Percentiles rank a stretch among this genome's conserved stretches.
These are phyloP conservation scores for Lichtheimia corymbifera DNA, from an alignment of 371 early-diverging fungal genomes.

Conservation along the genomic window DNA sequence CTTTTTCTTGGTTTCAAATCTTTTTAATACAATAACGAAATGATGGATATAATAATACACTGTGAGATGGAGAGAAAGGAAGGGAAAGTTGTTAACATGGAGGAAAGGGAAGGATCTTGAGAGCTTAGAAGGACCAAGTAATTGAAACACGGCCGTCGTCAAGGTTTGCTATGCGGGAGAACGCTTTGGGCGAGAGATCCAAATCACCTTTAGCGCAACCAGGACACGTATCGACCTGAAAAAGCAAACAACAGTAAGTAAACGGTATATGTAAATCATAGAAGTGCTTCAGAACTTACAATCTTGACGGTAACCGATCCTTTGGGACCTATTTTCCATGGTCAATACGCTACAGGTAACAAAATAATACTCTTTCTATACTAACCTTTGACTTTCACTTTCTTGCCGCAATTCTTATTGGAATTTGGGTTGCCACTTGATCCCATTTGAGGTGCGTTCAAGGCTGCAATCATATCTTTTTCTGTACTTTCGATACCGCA, in stretches of 20 bases:
- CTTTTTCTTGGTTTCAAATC: neutral
- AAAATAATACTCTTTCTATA: too few relatives aligned
- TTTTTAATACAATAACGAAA: too few relatives aligned
- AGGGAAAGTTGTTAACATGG: neutral
- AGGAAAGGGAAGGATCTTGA: slow-evolving; percentile 13
- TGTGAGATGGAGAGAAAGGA: neutral
- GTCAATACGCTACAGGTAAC: too few relatives aligned
- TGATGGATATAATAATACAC: too few relatives aligned
- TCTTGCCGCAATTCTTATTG: slow-evolving; percentile 40
- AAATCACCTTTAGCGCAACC: slow-evolving; percentile 44
- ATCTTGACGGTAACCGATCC: slow-evolving; percentile 38
- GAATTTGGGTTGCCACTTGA: slow-evolving; percentile 32
- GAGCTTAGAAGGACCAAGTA: slow-evolving; percentile 40
- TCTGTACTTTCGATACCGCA: slow-evolving; percentile 28
- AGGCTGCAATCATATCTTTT: slow-evolving; percentile 38
- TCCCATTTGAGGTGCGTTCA: slow-evolving; percentile 52
- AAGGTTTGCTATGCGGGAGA: slow-evolving; percentile 42
- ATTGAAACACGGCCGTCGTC: slow-evolving; percentile 48
- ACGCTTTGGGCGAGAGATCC: slow-evolving; percentile 58
- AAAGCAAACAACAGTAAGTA: neutral
- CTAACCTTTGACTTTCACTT: slow-evolving; percentile 25
- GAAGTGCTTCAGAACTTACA: slow-evolving; percentile 6
- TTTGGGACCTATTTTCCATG: slow-evolving; percentile 33
- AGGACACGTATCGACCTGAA: slow-evolving; percentile 44
- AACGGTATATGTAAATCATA: neutral